Conservation (phyloP, 2,329 filamentous ascomycete genomes). For the Fusarium foetens region DNA sequence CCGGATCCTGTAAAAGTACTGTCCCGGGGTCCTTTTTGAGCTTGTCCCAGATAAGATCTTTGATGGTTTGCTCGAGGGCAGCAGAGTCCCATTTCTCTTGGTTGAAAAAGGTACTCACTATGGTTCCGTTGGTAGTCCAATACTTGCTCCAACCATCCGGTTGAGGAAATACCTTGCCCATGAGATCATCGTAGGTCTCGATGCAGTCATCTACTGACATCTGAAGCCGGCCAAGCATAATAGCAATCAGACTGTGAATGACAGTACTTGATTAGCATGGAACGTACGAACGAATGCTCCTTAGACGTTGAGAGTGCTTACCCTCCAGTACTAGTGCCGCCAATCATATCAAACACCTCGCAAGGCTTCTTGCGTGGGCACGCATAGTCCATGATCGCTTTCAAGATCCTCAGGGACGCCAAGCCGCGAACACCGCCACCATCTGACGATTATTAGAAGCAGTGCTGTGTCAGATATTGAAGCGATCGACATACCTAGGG, state of each 20-base stretch:
- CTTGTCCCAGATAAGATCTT: fast-evolving
- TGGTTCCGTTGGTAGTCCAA: too few relatives aligned
- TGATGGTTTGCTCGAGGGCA: neutral
- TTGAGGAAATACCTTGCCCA: neutral
- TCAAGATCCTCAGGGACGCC: fast-evolving
- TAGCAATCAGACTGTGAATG: neutral
- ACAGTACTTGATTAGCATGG: neutral
- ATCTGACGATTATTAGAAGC: neutral
- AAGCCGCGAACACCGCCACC: neutral
- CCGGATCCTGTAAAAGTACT: neutral
- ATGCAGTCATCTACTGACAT: neutral
- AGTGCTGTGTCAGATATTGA: too few relatives aligned
- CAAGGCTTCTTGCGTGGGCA: neutral
- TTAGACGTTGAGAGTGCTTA: neutral
- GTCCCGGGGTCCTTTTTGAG: neutral
- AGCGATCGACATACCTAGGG: neutral
- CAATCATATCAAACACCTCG: neutral
- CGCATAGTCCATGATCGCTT: neutral
- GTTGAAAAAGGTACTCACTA: too few relatives aligned
- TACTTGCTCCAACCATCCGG: too few relatives aligned
- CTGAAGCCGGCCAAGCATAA: neutral
- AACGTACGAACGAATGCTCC: too few relatives aligned
- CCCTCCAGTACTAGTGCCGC: neutral
- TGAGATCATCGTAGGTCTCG: fast-evolving
- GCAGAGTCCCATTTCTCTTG: neutral